Base-by-base conservation (phyloP, 345 rosid species). In the Hirschfeldia incana region DNA sequence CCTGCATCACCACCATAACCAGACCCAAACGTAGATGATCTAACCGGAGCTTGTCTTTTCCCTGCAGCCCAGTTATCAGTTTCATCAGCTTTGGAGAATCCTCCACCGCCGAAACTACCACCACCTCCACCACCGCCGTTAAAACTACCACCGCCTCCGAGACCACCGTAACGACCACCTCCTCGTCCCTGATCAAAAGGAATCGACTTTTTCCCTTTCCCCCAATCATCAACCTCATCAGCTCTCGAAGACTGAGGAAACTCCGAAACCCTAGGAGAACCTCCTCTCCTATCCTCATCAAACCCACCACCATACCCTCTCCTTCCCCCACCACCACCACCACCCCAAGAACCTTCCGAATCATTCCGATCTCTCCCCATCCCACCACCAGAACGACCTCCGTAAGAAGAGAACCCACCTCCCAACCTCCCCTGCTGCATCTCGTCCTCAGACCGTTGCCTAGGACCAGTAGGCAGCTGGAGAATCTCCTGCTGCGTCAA, bases 151-250 rank as follows among this genome's bases (percentile, higher is more conserved):
- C 68, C 51, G 2, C 67, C 67, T 12, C 90, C 90, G 57, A 13
- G 3, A 5, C 70, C 89, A 58, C 83, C 76, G n/a, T 86, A 91
- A 74, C 94, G 90, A 73, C 72, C 74, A 72, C 72, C 76, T 46
- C 72, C 76, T 46, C 95, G 81, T 17, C 86, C 78, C 2, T 87
- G 85, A 83, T 89, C 94, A 16, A 83, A 78, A 0, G 94, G 87
- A 21, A 85, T 53, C 0, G 85, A 0, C 59, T 90, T 91, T 76
- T 95, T 95, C 8, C 55, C 78, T 85, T 69, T 82, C 51, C 93
- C 91, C 99, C 99, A 95, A 60, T 91, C 92, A 84, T 91, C 98
- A 62, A 81, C 91, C 87, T 89, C 97, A 77, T 95, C 99, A 4
- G 97, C 96, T 15, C 99, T 84, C 44, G 99, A 93, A 1, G 90